Base-by-base conservation (phyloP, 306 rosid species). In the Dalbergia oliveri region DNA sequence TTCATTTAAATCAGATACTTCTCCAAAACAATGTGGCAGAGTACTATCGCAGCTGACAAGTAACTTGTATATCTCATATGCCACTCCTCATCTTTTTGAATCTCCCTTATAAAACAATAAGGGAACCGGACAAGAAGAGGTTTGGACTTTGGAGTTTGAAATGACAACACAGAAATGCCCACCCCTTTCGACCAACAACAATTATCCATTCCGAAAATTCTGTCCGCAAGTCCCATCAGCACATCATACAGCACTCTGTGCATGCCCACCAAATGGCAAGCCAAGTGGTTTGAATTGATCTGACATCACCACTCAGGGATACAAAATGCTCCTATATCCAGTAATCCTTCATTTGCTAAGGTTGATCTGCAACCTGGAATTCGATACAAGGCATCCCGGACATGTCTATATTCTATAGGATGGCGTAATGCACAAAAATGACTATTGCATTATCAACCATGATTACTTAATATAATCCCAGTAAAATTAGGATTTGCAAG, bases 351-450 rank as follows among this genome's bases (percentile, higher is more conserved):
- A 77, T 79, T 67, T 69, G 84, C 71, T 72, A 81, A 83, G 90
- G 87, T 78, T 88, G 85, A 84, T 84, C 97, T 76, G 91, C 91
- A 89, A 85, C 97, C 88, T 79, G 90, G 91, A 89, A 90, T 87
- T 86, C 82, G 76, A 87, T 85, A 77, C 88, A 86, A 88, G 87
- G 90, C 86, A 88, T 85, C 81, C 94, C 81, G 82, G 86, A 85
- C 79, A 81, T 72, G 83, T 85, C 92, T 86, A 84, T 71, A 84
- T 80, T 82, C 90, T 76, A 85, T 66, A 81, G 57, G 76, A 82
- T 69, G 81, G 81, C 80, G 54, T 34, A 76, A 85, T 61, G 83
- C 70, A 60, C 44, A 81, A 57, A 85, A 41, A 59, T 53, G 80
- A 81, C 81, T 58, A 69, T 60, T 61, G 76, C 86, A 84, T 26